These are phyloP conservation scores for Berberis thunbergii DNA, from an alignment of 164 flowering plant genomes.

Conservation along the genomic window DNA sequence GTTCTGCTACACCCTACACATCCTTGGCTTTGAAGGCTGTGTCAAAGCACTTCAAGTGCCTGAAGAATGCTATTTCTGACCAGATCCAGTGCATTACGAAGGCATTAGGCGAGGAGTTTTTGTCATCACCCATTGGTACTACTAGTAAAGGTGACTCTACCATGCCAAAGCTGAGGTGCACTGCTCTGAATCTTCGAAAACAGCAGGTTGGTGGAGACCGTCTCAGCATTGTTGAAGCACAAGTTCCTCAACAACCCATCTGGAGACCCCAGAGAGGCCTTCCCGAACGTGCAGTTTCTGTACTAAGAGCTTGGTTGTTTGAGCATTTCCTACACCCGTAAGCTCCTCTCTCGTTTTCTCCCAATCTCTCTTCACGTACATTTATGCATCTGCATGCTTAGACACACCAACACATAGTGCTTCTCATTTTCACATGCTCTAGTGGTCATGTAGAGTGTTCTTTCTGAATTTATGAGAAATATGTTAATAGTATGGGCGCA, in stretches of 20 bases:
- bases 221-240: conserved; percentile 26
- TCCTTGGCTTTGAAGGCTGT: conserved; percentile 54
- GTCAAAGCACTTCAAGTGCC: conserved; percentile 47
- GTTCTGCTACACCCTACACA: conserved; percentile 66
- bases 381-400: neutral
- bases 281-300: conserved; percentile 79
- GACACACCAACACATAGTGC: no score
- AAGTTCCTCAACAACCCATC: conserved; percentile 37
- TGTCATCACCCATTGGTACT: conserved; percentile 26
- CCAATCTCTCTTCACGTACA: neutral
- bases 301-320: conserved; percentile 86
- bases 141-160: conserved; percentile 24
- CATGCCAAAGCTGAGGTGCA: conserved; percentile 25
- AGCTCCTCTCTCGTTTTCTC: conserved; percentile 17
- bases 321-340: conserved; percentile 99
- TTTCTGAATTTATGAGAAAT: no score
- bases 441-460: no score
- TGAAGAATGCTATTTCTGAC: conserved; percentile 53
- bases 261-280: conserved; percentile 98
- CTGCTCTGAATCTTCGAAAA: conserved; percentile 32
- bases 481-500: no score
- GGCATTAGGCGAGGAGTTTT: conserved; percentile 50
- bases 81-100: conserved; percentile 39
- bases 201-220: conserved; percentile 24
- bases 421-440: no score